Base-by-base conservation (phyloP, 2,329 filamentous ascomycete species). In the Trichoderma koningiopsis region DNA sequence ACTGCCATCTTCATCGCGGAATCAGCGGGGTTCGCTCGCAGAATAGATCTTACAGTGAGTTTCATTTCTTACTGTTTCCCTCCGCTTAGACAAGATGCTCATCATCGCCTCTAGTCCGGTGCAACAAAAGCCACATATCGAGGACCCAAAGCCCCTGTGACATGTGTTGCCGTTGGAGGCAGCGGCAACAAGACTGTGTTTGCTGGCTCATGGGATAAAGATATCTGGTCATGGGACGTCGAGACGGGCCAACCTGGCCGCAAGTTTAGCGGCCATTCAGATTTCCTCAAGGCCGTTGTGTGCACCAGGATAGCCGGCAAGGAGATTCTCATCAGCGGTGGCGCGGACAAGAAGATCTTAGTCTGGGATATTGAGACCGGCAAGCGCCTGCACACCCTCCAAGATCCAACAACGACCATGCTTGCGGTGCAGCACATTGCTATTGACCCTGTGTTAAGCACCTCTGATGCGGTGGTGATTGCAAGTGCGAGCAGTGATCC, bases 201-300 rank as follows among this genome's bases (percentile, higher is more conserved):
- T 79, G 93, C 93, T 29, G 95, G 94, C 40, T 96, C 91, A 70
- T 99, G 96, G 96, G 95, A 99, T 81, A 97, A 97, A 81, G 86
- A 88, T 24, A 87, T 98, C 69, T 97, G 94, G 90, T 92, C 91
- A 37, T 97, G 93, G 92, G 86, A 92, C 74, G 82, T 91, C 37
- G 82, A 85, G 22, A 88, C 88, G 4, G 84, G 83, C 55, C 78
- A 83, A 35, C 80, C 83, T 1, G 83, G 82, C n/a, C 85, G 82
- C 71, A 89, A 85, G 72, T 94, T 90, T 73, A 86, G 86, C 69
- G 94, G 93, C 5, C 95, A 98, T 79, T 84, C 87, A 1, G 96
- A 99, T 81, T 99, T 99, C 77, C 92, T 99, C 75, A 97, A 97
- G 81, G 85, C 91, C 4, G 82, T 98, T 3, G 81, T 91, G 16